Evolutionary conservation across 2,329 filamentous ascomycete species (phyloP).

Genomic region (Penicillium sclerotigenum): DNA sequence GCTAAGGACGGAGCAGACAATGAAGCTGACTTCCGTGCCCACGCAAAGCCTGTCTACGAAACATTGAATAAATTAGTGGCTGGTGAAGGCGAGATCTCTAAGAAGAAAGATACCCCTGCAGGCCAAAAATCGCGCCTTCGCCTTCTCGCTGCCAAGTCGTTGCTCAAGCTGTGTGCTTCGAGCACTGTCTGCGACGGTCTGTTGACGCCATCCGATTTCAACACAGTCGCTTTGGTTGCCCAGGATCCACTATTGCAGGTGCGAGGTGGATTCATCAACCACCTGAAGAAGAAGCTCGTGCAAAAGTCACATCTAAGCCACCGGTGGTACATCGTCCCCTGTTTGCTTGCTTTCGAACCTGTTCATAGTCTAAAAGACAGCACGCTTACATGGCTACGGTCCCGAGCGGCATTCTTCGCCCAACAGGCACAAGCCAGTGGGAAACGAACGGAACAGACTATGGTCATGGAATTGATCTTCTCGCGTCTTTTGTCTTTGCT

Average conservation of each 20-base stretch:
- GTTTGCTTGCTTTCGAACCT: constrained; percentile 89
- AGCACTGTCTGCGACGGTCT: constrained; percentile 70
- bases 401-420: constrained; percentile 66
- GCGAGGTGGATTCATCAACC: constrained; percentile 73
- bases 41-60: constrained; percentile 68
- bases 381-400: constrained; percentile 84
- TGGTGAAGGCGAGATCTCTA: constrained; percentile 75
- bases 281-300: constrained; percentile 70
- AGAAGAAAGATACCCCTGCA: constrained; percentile 69
- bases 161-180: constrained; percentile 78
- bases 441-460: constrained; percentile 51
- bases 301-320: constrained; percentile 66
- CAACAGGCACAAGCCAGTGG: constrained; percentile 40
- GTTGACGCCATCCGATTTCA: constrained; percentile 71
- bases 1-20: constrained; percentile 53
- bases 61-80: constrained; percentile 73
- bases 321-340: constrained; percentile 86
- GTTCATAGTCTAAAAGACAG: constrained; percentile 67
- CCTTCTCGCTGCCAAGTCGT: constrained; percentile 73
- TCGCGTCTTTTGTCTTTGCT: constrained; percentile 80
- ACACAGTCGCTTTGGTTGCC: constrained; percentile 72
- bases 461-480: constrained; percentile 75
- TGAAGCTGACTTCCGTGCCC: constrained; percentile 47
- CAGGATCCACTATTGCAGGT: constrained; percentile 75
- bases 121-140: constrained; percentile 78